A percentile compares a stretch with the other conserved stretches of the same genome.
These are phyloP conservation scores for Didymella arachidicola DNA, from an alignment of 2,329 filamentous ascomycete genomes.

Conservation along the genomic window DNA sequence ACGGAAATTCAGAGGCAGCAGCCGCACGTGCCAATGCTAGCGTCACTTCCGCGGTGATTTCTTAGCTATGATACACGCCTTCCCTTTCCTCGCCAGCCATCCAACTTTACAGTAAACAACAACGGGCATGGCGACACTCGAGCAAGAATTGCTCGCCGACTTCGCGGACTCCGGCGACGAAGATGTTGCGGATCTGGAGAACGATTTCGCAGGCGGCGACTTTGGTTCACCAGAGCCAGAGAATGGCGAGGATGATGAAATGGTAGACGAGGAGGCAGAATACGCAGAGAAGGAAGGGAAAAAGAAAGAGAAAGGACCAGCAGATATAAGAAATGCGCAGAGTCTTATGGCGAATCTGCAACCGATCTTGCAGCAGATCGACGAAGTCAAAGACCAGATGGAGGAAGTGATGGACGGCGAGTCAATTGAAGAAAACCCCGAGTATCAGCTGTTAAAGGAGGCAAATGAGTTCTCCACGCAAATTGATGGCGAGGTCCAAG, in stretches of 20 bases:
- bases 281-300: slow-evolving; percentile 61
- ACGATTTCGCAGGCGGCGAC: slow-evolving; percentile 49
- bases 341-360: slow-evolving; percentile 81
- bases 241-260: slow-evolving; percentile 67
- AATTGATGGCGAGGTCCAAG: slow-evolving; percentile 89
- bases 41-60: slow-evolving; percentile 23
- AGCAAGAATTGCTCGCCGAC: slow-evolving; percentile 90
- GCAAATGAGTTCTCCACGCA: slow-evolving; percentile 89
- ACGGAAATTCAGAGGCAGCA: slow-evolving; percentile 19
- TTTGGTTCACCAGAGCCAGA: slow-evolving; percentile 50
- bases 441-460: slow-evolving; percentile 86
- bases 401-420: slow-evolving; percentile 72
- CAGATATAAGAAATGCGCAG: slow-evolving; percentile 80
- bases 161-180: slow-evolving; percentile 82
- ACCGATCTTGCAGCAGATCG: slow-evolving; percentile 74
- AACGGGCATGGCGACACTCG: slow-evolving; percentile 77
- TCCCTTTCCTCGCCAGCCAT: slow-evolving; percentile 14
- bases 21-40: slow-evolving; percentile 19
- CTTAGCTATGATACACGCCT: slow-evolving; percentile 20
- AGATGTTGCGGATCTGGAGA: slow-evolving; percentile 47
- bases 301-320: slow-evolving; percentile 72
- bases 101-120: slow-evolving; percentile 3
- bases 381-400: slow-evolving; percentile 67
- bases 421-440: slow-evolving; percentile 89
- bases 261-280: slow-evolving; percentile 67